A percentile compares a stretch with the other conserved stretches of the same genome.
These are phyloP conservation scores for Scedosporium aurantiacum DNA, from an alignment of 2,329 filamentous ascomycete genomes.

Conservation along the genomic window DNA sequence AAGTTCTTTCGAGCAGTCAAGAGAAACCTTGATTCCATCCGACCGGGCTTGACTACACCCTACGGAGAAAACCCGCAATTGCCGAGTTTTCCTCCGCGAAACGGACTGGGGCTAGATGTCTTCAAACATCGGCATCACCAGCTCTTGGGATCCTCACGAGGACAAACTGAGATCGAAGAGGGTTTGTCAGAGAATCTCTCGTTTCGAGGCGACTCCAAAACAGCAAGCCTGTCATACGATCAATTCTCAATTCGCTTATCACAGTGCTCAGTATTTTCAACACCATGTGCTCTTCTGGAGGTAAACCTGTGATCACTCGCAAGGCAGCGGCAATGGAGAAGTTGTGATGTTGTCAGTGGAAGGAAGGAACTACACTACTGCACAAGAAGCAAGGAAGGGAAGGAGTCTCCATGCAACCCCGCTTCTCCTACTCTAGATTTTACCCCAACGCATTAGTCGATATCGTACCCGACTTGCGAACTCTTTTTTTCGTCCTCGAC, in stretches of 20 bases:
- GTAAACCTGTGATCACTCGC: neutral
- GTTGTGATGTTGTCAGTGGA: neutral
- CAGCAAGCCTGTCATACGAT: neutral
- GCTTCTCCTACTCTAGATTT: neutral
- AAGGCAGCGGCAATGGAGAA: neutral
- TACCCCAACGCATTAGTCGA: neutral
- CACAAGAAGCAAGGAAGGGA: neutral
- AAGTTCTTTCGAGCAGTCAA: too few relatives aligned
- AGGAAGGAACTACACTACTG: neutral
- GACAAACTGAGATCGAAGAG: too few relatives aligned
- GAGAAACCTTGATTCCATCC: too few relatives aligned
- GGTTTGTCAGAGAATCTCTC: neutral
- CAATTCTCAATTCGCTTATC: neutral
- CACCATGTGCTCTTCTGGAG: neutral
- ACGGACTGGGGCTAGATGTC: too few relatives aligned
- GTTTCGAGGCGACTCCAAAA: neutral
- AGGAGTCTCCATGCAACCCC: neutral
- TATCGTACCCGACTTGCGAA: neutral
- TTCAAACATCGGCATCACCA: too few relatives aligned
- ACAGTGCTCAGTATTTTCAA: neutral
- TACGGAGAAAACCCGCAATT: too few relatives aligned
- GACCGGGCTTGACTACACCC: too few relatives aligned
- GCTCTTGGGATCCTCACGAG: too few relatives aligned
- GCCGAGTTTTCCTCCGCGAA: too few relatives aligned
- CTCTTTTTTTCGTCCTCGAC: neutral